A percentile compares a stretch with the other conserved stretches of the same genome.
Conservation (phyloP, 306 rosid species). For the Argentina anserina region DNA sequence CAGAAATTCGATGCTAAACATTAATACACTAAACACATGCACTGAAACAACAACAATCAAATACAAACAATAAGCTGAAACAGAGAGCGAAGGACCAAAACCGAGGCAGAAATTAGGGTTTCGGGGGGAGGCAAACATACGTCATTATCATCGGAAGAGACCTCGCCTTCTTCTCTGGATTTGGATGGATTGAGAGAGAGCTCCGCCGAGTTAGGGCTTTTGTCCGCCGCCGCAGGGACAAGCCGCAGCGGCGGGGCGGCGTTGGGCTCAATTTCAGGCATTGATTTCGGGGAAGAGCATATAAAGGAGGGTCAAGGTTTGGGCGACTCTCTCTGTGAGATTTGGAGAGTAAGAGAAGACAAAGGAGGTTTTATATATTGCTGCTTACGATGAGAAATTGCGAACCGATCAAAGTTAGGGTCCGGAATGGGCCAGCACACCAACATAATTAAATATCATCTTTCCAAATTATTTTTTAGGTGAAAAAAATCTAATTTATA, state of each 20-base stretch:
- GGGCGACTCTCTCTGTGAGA: background rate
- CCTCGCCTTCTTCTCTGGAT: conserved; percentile 85
- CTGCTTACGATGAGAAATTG: background rate
- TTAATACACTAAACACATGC: no score
- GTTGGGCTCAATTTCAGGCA: conserved; percentile 31
- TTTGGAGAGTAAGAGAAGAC: background rate
- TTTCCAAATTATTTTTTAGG: no score
- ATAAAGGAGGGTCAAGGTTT: background rate
- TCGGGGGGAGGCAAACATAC: conserved; percentile 11
- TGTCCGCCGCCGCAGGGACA: conserved; percentile 11
- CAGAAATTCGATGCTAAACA: background rate
- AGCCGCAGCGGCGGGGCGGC: conserved; percentile 18
- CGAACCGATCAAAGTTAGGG: background rate
- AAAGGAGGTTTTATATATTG: background rate
- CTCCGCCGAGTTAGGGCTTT: conserved; percentile 24
- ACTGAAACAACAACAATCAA: no score
- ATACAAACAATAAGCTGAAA: background rate
- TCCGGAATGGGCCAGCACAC: background rate
- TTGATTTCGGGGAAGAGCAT: background rate
- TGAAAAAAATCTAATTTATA: no score
- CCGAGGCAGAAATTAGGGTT: background rate
- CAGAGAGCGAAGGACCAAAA: background rate
- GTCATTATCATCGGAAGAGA: conserved; percentile 56
- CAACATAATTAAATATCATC: no score
- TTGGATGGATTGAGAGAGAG: conserved; percentile 26